Percentiles rank a stretch among this genome's conserved stretches.
These are phyloP conservation scores for Globisporangium emineosum DNA, from an alignment of 352 stramenopile species.

Conservation along the genomic window DNA sequence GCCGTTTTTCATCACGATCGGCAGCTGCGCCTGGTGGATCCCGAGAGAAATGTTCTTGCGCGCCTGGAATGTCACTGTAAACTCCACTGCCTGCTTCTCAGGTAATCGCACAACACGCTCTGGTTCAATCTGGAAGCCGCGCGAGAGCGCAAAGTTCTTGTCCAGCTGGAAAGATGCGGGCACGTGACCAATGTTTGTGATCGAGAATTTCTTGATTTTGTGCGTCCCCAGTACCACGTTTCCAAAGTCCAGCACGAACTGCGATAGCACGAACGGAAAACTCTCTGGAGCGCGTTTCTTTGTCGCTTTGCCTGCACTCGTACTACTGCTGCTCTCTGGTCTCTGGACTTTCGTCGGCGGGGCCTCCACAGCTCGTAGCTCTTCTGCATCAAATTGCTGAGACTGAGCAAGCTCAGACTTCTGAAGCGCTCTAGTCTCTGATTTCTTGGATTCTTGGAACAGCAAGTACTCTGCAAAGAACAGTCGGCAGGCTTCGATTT, in stretches of 20 bases:
- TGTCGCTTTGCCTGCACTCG: slow-evolving; percentile 10
- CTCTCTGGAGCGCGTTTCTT: slow-evolving; percentile 32
- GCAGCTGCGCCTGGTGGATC: slow-evolving; percentile 72
- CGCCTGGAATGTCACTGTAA: slow-evolving; percentile 90
- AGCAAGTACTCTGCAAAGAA: slow-evolving; percentile 87
- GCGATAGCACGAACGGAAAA: slow-evolving; percentile 81
- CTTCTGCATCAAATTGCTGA: slow-evolving; percentile 8
- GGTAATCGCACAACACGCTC: slow-evolving; percentile 91
- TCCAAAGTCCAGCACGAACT: slow-evolving; percentile 93
- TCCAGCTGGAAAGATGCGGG: slow-evolving; percentile 90
- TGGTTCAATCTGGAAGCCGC: slow-evolving; percentile 91
- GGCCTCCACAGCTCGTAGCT: neutral
- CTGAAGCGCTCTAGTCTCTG: slow-evolving; percentile 5
- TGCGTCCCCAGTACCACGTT: slow-evolving; percentile 91
- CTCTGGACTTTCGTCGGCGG: neutral
- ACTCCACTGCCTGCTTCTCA: slow-evolving; percentile 87
- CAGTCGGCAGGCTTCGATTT: slow-evolving; percentile 81
- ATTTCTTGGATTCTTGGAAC: slow-evolving; percentile 39
- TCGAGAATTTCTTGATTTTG: slow-evolving; percentile 90
- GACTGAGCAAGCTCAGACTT: neutral
- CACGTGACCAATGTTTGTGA: slow-evolving; percentile 89
- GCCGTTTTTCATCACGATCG: slow-evolving; percentile 89
- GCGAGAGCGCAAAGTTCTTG: slow-evolving; percentile 85
- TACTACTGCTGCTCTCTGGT: slow-evolving; percentile 7
- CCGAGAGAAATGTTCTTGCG: slow-evolving; percentile 85